Percentiles rank a stretch among this genome's conserved stretches.
These are phyloP conservation scores for Phytophthora agathidicida DNA, from an alignment of 352 stramenopile genomes.

Conservation along the genomic window DNA sequence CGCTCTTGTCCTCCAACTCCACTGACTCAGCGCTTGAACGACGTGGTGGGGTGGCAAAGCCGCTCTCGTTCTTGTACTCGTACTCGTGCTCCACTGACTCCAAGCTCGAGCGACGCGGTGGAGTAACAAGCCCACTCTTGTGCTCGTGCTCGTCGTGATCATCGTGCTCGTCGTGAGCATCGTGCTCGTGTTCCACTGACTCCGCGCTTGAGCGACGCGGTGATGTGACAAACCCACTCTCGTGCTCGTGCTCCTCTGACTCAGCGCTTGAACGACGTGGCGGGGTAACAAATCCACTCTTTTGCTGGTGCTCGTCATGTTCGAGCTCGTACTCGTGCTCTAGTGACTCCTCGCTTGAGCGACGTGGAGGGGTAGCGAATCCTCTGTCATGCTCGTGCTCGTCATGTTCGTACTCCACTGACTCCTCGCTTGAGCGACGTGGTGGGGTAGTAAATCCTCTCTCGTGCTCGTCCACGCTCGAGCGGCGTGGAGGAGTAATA, in stretches of 20 bases:
- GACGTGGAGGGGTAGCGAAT: too few relatives aligned
- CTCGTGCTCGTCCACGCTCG: neutral
- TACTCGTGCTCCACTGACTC: neutral
- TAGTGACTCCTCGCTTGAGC: neutral
- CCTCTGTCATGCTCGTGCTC: too few relatives aligned
- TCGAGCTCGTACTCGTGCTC: neutral
- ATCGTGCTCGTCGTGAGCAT: neutral
- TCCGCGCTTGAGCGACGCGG: neutral
- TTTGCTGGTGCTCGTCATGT: neutral
- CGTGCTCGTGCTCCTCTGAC: neutral
- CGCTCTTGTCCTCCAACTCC: neutral
- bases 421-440: slow-evolving; percentile 6
- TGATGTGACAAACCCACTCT: neutral
- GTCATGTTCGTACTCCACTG: neutral
- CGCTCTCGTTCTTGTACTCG: neutral
- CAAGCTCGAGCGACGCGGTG: neutral
- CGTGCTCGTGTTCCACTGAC: neutral
- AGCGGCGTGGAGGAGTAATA: neutral
- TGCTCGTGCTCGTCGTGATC: neutral
- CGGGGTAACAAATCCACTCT: too few relatives aligned
- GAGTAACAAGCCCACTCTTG: neutral
- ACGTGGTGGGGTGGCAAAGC: neutral
- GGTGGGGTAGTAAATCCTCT: neutral
- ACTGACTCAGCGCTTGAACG: neutral
- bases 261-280: neutral